These are phyloP conservation scores for Wickerhamomyces chaumierensis DNA, from an alignment of 805 yeast species.

Conservation along the genomic window DNA sequence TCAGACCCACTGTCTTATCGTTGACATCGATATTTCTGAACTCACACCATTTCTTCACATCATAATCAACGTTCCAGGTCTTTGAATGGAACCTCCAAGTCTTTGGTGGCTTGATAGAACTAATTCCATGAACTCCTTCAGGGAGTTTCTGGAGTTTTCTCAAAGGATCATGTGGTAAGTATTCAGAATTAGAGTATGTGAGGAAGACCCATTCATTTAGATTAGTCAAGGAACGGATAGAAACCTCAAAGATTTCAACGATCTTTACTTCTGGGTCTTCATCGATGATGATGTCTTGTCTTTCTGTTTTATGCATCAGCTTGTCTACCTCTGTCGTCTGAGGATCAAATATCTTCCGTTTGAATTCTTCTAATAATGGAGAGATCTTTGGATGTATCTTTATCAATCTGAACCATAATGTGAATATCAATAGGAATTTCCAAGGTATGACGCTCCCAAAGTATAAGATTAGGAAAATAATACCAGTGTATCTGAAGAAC, in stretches of 20 bases:
- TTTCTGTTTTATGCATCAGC: slow-evolving; percentile 24
- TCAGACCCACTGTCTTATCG: slow-evolving; percentile 18
- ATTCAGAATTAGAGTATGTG: slow-evolving; percentile 43
- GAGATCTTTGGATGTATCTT: slow-evolving; percentile 49
- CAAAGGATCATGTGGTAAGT: slow-evolving; percentile 33
- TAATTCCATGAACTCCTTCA: slow-evolving; percentile 43
- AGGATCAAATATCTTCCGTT: slow-evolving; percentile 11
- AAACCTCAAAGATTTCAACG: slow-evolving; percentile 76
- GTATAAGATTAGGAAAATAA: slow-evolving; percentile 29
- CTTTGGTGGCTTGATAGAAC: slow-evolving; percentile 51
- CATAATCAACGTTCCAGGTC: slow-evolving; percentile 54
- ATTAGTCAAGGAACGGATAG: slow-evolving; percentile 49
- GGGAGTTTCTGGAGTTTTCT: slow-evolving; percentile 48
- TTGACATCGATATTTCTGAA: slow-evolving; percentile 27
- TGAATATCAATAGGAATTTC: slow-evolving; percentile 41
- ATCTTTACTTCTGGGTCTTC: slow-evolving; percentile 46
- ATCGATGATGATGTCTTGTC: slow-evolving; percentile 53
- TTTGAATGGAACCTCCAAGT: slow-evolving; percentile 65
- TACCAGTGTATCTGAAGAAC: slow-evolving; percentile 29
- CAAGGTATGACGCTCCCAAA: slow-evolving; percentile 51
- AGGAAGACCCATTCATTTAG: slow-evolving; percentile 47
- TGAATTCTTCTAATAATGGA: slow-evolving; percentile 17
- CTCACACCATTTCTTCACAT: slow-evolving; percentile 40
- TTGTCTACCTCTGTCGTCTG: slow-evolving; percentile 19
- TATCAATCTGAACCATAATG: slow-evolving; percentile 45